Conservation (phyloP, 257 asterid genomes). For the Misopates orontium region DNA sequence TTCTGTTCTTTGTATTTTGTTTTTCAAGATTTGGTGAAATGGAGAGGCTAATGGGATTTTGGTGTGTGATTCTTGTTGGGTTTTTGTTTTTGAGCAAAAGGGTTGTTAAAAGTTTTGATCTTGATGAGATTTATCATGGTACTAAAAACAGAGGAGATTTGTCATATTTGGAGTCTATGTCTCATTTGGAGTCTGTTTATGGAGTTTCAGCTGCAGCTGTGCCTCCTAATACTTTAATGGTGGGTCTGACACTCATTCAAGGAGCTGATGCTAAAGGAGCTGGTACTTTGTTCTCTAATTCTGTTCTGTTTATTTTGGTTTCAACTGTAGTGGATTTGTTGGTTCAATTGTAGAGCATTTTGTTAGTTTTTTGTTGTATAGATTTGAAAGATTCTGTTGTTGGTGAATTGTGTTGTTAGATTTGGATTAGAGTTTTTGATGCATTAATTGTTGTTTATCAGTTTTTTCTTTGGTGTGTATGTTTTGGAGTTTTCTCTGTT, state of each 20-base stretch:
- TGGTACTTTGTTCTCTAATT: conserved; percentile 42
- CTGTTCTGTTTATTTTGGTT: conserved; percentile 8
- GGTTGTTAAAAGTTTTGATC: conserved; percentile 50
- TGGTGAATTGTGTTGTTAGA: no score
- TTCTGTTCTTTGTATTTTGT: not conserved
- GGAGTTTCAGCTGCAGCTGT: conserved; percentile 49
- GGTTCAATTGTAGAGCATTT: no score
- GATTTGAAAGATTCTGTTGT: no score
- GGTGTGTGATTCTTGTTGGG: conserved; percentile 39
- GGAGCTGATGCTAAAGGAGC: conserved; percentile 89
- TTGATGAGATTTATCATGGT: conserved; percentile 46
- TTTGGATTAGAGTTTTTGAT: no score
- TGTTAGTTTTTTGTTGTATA: no score
- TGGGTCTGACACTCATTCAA: conserved; percentile 70
- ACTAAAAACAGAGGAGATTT: conserved; percentile 46
- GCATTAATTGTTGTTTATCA: no score
- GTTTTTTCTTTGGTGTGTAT: not conserved
- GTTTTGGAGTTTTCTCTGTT: no score
- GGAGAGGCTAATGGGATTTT: conserved; percentile 44
- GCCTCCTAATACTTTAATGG: conserved; percentile 61
- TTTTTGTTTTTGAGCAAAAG: conserved; percentile 34
- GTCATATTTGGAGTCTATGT: conserved; percentile 43
- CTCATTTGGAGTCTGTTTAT: conserved; percentile 55
- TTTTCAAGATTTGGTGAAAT: conserved; percentile 24
- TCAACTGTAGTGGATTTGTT: no score